Percentiles rank a stretch among this genome's conserved stretches.
These are phyloP conservation scores for Calonectria pauciramosa DNA, from an alignment of 2,329 filamentous ascomycete species.

Conservation along the genomic window DNA sequence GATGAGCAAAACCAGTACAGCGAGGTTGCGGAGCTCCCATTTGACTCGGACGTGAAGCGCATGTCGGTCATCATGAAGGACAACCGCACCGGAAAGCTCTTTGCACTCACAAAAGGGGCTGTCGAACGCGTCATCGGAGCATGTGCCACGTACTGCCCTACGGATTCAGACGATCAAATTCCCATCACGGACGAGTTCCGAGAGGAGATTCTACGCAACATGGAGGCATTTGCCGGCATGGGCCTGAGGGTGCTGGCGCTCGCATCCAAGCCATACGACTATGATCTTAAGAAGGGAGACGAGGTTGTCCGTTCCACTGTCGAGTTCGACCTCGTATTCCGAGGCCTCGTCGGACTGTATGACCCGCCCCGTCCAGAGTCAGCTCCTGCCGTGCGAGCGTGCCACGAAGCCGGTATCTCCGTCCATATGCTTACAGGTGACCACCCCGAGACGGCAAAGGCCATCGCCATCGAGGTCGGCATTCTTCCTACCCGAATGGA, in stretches of 20 bases:
- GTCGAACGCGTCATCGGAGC: slow-evolving; percentile 77
- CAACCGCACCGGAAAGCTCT: slow-evolving; percentile 54
- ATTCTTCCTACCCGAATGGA: slow-evolving; percentile 69
- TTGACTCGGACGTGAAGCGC: slow-evolving; percentile 81
- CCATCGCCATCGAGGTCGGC: slow-evolving; percentile 74
- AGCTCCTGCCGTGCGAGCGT: slow-evolving; percentile 68
- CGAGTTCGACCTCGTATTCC: slow-evolving; percentile 74
- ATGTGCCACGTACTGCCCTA: slow-evolving; percentile 67
- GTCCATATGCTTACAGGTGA: slow-evolving; percentile 81
- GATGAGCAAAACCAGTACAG: slow-evolving; percentile 66
- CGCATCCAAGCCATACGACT: slow-evolving; percentile 64
- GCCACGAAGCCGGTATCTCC: slow-evolving; percentile 72
- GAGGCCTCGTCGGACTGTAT: slow-evolving; percentile 80
- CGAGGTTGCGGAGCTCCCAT: slow-evolving; percentile 77
- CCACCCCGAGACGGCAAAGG: slow-evolving; percentile 74
- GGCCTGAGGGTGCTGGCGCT: slow-evolving; percentile 79
- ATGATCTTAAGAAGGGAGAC: slow-evolving; percentile 53
- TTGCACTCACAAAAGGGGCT: slow-evolving; percentile 75
- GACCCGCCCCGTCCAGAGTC: slow-evolving; percentile 80
- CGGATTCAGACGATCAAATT: slow-evolving; percentile 55
- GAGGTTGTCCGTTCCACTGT: slow-evolving; percentile 61
- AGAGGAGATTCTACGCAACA: slow-evolving; percentile 73
- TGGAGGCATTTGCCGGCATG: slow-evolving; percentile 76
- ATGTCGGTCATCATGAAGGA: slow-evolving; percentile 79
- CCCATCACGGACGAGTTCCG: slow-evolving; percentile 65